Percentiles rank a stretch among this genome's conserved stretches.
phyloP scores from a whole-genome alignment of 805 yeast genomes.

The Gaillardinia entomophila region DNA sequence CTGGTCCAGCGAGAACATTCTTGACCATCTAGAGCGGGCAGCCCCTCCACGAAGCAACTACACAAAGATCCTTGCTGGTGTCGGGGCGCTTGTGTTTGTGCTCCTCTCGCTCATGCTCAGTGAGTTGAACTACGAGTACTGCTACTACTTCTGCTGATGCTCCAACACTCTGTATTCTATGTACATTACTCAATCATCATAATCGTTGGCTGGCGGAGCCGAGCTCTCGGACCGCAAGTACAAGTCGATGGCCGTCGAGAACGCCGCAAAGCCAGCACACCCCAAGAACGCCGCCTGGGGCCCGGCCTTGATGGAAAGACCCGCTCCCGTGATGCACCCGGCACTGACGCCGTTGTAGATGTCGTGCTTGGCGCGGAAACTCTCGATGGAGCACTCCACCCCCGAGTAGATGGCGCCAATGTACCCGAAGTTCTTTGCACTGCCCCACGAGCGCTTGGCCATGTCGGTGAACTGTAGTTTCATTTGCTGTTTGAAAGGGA shows the following conservation, averaged over 20 bases:
- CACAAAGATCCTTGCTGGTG: constrained; percentile 1
- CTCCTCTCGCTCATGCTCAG: constrained; percentile 20
- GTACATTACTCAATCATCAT: constrained; percentile 43
- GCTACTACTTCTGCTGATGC: constrained; percentile 36
- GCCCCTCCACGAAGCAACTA: background rate
- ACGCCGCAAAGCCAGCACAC: constrained; percentile 97
- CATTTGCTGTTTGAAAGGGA: constrained; percentile 91
- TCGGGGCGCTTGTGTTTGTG: constrained; percentile 9
- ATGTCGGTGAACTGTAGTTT: constrained; percentile 85
- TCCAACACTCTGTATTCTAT: background rate
- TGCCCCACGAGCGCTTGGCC: constrained; percentile 81
- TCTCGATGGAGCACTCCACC: constrained; percentile 85
- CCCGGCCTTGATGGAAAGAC: constrained; percentile 85
- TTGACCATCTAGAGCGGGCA: constrained; percentile 1
- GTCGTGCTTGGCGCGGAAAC: constrained; percentile 84
- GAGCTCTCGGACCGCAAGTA: constrained; percentile 81
- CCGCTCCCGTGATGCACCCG: constrained; percentile 97
- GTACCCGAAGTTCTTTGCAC: constrained; percentile 92
- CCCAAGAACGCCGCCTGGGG: constrained; percentile 90
- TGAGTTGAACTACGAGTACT: constrained; percentile 30
- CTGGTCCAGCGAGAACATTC: constrained; percentile 1
- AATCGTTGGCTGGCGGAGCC: constrained; percentile 83
- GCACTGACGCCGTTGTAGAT: constrained; percentile 87
- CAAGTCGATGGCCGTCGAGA: constrained; percentile 81
- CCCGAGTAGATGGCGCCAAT: constrained; percentile 90